Evolutionary conservation across 768 basidiomycete species (phyloP), one percentile per base, ranked within the genome.

Genomic region (Agrocybe praecox): DNA sequence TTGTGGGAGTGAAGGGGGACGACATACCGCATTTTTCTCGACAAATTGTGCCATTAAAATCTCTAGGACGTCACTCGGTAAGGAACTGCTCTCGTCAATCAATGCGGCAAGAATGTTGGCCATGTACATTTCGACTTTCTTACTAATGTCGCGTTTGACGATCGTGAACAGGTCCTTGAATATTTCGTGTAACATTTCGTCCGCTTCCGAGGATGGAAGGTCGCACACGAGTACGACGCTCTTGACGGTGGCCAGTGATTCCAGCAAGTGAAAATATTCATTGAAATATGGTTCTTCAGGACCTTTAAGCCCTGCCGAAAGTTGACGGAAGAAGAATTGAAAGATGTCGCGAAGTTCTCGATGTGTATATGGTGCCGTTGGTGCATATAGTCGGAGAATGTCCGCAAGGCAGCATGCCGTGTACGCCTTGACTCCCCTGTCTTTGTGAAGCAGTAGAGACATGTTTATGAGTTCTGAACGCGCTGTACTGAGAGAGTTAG

Each of bases 371-470:
- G 97, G 97, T 21, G 97, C 96, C 71, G 98, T 94, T 1, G 97
- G 97, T 1, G 97, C 97, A 70, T 94, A 98, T 36, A 98, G 82
- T 43, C 94, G 77, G 57, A 99, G 86, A 52, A 98, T 80, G 70
- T 99, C 96, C 1, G 95, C 95, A 34, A 99, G 81, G 73, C 95
- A 98, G 72, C 94, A 96, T 0, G 94, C 94, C 4, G 90, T 85
- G 64, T 91, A 96, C 0, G 96, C 96, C 72, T 97, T 98, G 62
- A 99, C 94, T 22, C 95, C 95, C 43, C 90, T 82, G 71, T 99
- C 97, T 72, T 93, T 97, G 80, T 98, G 95, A 24, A 97, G 85
- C 23, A 98, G 81, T 32, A 98, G 84, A 3, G 88, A 83, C 0
- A 82, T 83, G 70, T 80, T 80, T 56, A 96, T 83, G 67, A 98